Conservation (phyloP, 495 filamentous ascomycete species). For the Penicilliopsis zonata region DNA sequence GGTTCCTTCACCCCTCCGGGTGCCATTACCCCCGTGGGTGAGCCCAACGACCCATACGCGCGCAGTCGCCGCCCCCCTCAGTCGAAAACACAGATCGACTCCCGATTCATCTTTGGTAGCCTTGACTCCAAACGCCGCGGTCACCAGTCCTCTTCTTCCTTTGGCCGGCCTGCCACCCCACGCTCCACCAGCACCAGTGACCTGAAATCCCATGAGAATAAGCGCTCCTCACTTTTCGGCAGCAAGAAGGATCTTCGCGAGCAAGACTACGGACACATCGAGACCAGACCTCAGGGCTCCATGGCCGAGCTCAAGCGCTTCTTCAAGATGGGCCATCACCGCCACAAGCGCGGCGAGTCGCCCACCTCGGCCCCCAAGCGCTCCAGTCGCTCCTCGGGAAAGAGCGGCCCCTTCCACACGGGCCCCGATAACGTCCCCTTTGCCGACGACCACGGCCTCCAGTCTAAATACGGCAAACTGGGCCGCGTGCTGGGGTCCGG, state of each 20-base stretch:
- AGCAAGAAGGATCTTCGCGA: constrained; percentile 31
- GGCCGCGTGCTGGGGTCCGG: constrained; percentile 89
- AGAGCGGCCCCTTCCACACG: constrained; percentile 45
- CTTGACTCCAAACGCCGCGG: constrained; percentile 39
- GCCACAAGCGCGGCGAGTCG: constrained; percentile 53
- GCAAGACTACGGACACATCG: constrained; percentile 19
- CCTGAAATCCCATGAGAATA: constrained; percentile 31
- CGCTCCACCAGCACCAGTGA: constrained; percentile 37
- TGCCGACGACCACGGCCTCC: constrained; percentile 83
- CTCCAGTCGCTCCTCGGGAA: constrained; percentile 35
- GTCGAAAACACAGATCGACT: constrained; percentile 57
- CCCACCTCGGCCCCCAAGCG: constrained; percentile 34
- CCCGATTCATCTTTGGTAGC: constrained; percentile 71
- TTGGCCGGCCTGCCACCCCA: constrained; percentile 19
- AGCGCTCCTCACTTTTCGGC: constrained; percentile 34
- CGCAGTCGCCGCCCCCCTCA: constrained; percentile 69
- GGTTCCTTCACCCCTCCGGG: constrained; percentile 47
- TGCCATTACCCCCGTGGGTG: constrained; percentile 68
- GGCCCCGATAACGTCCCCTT: constrained; percentile 66
- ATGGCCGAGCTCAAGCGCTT: constrained; percentile 94
- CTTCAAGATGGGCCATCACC: constrained; percentile 61
- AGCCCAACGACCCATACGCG: constrained; percentile 81
- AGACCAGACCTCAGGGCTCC: constrained; percentile 50
- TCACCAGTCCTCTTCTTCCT: constrained; percentile 13
- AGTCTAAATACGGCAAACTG: constrained; percentile 88